Base-by-base conservation (phyloP, 257 asterid genomes). In the Forsythia viridissima region DNA sequence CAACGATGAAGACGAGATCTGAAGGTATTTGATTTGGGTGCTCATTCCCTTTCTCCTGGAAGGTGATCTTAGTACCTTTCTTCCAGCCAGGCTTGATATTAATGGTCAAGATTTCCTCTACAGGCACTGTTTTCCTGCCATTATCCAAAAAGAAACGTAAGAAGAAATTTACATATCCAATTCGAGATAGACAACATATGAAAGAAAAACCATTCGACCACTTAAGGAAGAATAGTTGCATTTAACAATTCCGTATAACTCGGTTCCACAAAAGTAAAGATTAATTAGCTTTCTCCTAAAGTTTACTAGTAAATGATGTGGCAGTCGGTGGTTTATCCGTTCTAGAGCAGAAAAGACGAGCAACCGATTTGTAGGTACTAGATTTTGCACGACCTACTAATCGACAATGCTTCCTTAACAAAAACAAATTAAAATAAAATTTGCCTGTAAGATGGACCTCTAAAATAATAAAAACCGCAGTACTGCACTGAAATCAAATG, bases 11-110 rank as follows among this genome's bases (percentile, higher is more conserved):
- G 9, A 88, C 84, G 0, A 87, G 82, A 75, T 87, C 91, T 16
- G 88, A 80, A 71, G 91, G 86, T 37, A 78, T 70, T 37, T 83
- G 70, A 24, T 88, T 86, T 6, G 83, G 88, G 4, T 59, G 80
- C 73, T 83, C 88, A 76, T 88, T 84, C 30, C 91, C 91, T 70
- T 85, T 88, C 16, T 83, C 88, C 0, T 82, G 82, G 78, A 83
- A 88, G 65, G 91, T 88, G 48, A 88, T 81, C 78, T 85, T 88
- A 4, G 91, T 84, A n/a, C 89, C 91, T 80, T 83, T 83, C 74
- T 87, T 87, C 91, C 91, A 85, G 13, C 89, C 89, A 21, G 88
- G 87, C 55, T 85, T 87, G 42, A 85, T 59, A 38, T 39, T 46
- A 24, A 87, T 85, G 9, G 86, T 75, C 16, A 85, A 72, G 42